These are phyloP conservation scores for Pseudoneurospora amorphoporcata DNA, from an alignment of 495 filamentous ascomycete genomes.

Conservation along the genomic window DNA sequence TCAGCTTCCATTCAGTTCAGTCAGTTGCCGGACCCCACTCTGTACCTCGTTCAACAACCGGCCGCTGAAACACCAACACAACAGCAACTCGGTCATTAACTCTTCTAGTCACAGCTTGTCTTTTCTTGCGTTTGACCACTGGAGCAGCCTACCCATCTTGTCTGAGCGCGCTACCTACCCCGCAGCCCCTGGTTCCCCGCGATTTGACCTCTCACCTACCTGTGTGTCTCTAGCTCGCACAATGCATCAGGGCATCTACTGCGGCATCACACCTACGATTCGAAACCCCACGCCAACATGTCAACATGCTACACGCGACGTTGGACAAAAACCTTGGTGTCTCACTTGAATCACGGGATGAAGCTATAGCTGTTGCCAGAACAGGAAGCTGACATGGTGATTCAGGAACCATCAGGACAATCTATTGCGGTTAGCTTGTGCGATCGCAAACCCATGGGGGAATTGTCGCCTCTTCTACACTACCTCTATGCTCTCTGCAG, in stretches of 20 bases:
- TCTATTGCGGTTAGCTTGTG: background rate
- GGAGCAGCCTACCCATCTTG: background rate
- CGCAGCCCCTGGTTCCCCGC: background rate
- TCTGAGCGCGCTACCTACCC: background rate
- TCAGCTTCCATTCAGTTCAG: background rate
- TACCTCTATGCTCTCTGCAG: background rate
- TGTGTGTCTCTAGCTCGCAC: background rate
- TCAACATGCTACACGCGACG: background rate
- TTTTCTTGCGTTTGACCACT: background rate
- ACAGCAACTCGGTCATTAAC: background rate
- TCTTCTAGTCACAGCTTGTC: background rate
- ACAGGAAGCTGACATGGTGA: background rate
- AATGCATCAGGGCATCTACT: background rate
- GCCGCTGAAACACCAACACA: background rate
- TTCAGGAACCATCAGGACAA: background rate
- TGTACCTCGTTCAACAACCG: background rate
- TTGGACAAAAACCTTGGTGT: background rate
- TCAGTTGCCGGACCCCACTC: background rate
- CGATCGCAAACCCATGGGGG: background rate
- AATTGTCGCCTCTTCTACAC: background rate
- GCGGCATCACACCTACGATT: background rate
- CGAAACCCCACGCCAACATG: background rate
- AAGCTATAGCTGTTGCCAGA: background rate
- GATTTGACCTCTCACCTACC: background rate
- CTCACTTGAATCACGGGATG: background rate